Conservation (phyloP, 2,329 filamentous ascomycete species). For the Sporothrix variecibatus region DNA sequence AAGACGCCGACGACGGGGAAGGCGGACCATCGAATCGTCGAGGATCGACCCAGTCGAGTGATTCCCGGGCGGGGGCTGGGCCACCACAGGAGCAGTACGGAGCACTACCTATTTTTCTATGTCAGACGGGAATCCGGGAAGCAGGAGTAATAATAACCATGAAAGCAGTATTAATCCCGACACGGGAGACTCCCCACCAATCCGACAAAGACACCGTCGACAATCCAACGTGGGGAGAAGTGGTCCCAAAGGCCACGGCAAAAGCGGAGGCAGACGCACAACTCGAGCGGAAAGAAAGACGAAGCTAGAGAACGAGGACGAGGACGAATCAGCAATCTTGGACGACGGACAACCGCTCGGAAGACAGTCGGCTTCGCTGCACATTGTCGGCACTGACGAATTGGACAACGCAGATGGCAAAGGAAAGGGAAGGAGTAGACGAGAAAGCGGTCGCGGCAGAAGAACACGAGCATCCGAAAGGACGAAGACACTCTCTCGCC, state of each 20-base stretch:
- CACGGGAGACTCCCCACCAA: not conserved
- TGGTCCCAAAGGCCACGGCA: not conserved
- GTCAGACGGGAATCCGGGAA: not conserved
- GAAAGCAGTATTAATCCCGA: slow-evolving; percentile 11
- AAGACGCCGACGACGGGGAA: slow-evolving; percentile 10
- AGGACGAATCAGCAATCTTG: not conserved
- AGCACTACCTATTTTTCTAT: slow-evolving; percentile 11
- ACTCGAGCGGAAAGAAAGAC: not conserved
- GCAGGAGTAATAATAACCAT: slow-evolving; percentile 14
- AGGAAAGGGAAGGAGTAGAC: not conserved
- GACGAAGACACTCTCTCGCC: not conserved
- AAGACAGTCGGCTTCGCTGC: not conserved
- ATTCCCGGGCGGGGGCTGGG: slow-evolving; percentile 19
- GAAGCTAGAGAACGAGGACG: not conserved
- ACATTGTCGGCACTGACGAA: not conserved
- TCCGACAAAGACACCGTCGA: not conserved
- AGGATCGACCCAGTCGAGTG: slow-evolving; percentile 19
- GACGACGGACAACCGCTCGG: not conserved
- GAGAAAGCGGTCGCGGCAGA: not conserved
- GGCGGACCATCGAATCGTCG: not conserved
- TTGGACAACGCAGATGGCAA: not conserved
- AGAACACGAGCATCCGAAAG: not conserved
- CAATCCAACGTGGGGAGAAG: not conserved
- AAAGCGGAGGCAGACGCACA: not conserved
- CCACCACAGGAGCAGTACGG: slow-evolving; percentile 17